phyloP scores from a whole-genome alignment of 2,329 filamentous ascomycete species.

The Alternaria hordeiaustralica region DNA sequence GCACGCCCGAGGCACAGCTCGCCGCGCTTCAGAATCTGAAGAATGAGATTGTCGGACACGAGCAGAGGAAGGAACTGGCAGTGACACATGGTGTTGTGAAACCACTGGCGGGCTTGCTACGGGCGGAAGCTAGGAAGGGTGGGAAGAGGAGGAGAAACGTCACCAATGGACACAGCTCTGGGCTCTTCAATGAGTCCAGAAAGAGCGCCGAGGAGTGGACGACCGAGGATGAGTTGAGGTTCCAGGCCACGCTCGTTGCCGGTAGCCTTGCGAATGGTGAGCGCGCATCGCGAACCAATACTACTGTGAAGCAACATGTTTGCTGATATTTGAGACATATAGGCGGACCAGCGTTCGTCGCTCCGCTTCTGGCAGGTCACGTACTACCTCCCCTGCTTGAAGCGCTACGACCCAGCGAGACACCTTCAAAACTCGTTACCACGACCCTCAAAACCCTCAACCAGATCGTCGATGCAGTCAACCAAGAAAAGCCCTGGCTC shows the following conservation, averaged over 20 bases:
- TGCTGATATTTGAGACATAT: slow-evolving; percentile 23
- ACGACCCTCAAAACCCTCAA: slow-evolving; percentile 77
- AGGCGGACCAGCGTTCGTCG: slow-evolving; percentile 83
- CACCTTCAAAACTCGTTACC: slow-evolving; percentile 70
- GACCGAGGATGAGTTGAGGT: slow-evolving; percentile 70
- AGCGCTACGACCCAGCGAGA: slow-evolving; percentile 70
- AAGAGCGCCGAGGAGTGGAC: slow-evolving; percentile 50
- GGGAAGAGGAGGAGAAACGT: slow-evolving; percentile 58
- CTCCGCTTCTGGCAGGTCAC: slow-evolving; percentile 72
- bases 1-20: slow-evolving; percentile 49
- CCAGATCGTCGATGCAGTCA: slow-evolving; percentile 71
- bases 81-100: slow-evolving; percentile 73
- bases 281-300: slow-evolving; percentile 23
- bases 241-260: slow-evolving; percentile 85
- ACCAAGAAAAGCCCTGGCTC: slow-evolving; percentile 60
- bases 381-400: slow-evolving; percentile 74
- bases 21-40: slow-evolving; percentile 76
- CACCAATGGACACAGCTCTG: slow-evolving; percentile 22
- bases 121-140: slow-evolving; percentile 51
- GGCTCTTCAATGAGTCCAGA: slow-evolving; percentile 12
- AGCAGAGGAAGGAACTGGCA: slow-evolving; percentile 83
- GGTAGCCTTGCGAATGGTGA: slow-evolving; percentile 84
- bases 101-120: slow-evolving; percentile 63
- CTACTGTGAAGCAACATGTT: background rate
- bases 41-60: slow-evolving; percentile 87